Evolutionary conservation across 192 early-diverging fungal genomes (phyloP).

Genomic region (Coemansia sp.): DNA sequence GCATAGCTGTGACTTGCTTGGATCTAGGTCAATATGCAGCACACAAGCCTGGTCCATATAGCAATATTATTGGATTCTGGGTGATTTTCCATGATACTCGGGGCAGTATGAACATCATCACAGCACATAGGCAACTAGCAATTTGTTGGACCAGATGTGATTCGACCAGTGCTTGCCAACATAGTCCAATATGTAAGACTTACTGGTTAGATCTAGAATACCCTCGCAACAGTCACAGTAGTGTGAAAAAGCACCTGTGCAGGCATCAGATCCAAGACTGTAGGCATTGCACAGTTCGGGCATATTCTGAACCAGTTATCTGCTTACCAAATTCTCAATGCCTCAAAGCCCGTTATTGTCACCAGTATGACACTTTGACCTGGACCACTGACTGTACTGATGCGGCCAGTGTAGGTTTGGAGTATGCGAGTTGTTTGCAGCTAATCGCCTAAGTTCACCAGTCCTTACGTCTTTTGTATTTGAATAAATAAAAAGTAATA

Average conservation of each 20-base stretch:
- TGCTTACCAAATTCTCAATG: slow-evolving; percentile 21
- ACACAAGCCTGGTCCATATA: slow-evolving; percentile 28
- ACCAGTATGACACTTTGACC: background rate
- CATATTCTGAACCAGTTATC: slow-evolving; percentile 14
- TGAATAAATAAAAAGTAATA: too few species aligned
- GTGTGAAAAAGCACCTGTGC: background rate
- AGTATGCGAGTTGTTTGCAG: too few species aligned
- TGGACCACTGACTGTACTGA: slow-evolving; percentile 31
- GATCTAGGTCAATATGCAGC: slow-evolving; percentile 27
- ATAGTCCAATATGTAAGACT: background rate
- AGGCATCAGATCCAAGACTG: background rate
- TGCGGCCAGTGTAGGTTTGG: too few species aligned
- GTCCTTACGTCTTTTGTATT: too few species aligned
- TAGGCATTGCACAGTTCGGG: slow-evolving; percentile 10
- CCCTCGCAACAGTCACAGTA: slow-evolving; percentile 14
- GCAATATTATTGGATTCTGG: slow-evolving; percentile 22
- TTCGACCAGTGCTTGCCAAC: background rate
- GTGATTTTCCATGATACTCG: slow-evolving; percentile 28
- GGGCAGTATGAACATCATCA: slow-evolving; percentile 21
- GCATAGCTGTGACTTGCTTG: background rate
- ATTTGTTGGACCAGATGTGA: slow-evolving; percentile 16
- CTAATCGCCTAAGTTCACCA: too few species aligned
- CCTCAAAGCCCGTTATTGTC: background rate
- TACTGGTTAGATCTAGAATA: slow-evolving; percentile 19
- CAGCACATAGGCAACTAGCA: slow-evolving; percentile 23